A percentile compares a stretch with the other conserved stretches of the same genome.
Evolutionary conservation across 2,329 filamentous ascomycete species (phyloP).

Genomic region (Fusarium protoensiforme): DNA sequence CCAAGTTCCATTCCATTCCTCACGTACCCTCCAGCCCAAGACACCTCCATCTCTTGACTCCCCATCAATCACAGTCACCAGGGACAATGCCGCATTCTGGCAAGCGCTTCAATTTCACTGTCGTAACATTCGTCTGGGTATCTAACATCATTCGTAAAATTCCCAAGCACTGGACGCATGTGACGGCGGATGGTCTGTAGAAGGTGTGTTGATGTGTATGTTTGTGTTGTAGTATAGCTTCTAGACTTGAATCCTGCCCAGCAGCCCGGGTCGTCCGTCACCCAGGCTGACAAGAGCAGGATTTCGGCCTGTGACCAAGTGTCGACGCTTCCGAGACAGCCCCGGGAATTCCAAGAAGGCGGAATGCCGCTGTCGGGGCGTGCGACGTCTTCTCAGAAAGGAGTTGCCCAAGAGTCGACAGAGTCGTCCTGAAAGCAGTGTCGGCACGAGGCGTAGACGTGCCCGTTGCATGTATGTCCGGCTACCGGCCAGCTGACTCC

Average conservation of each 20-base stretch:
- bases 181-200: slow-evolving; percentile 25
- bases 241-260: slow-evolving; percentile 11
- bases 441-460: background rate
- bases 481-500: background rate
- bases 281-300: background rate
- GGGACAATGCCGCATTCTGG: background rate
- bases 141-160: slow-evolving; percentile 41
- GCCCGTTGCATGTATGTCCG: background rate
- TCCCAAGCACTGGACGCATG: slow-evolving; percentile 31
- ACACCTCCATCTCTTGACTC: background rate
- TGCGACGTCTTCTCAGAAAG: background rate
- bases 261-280: background rate
- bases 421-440: background rate
- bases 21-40: background rate
- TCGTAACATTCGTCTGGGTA: slow-evolving; percentile 34
- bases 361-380: background rate
- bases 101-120: slow-evolving; percentile 12
- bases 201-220: slow-evolving; percentile 28
- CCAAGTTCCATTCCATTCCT: background rate
- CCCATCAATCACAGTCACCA: slow-evolving; percentile 5
- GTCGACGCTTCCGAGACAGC: background rate
- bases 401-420: background rate
- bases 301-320: background rate
- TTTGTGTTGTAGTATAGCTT: slow-evolving; percentile 20
- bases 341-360: background rate